These are phyloP conservation scores for Anthracocystis walkeri DNA, from an alignment of 1,284 basidiomycete genomes.

Conservation along the genomic window DNA sequence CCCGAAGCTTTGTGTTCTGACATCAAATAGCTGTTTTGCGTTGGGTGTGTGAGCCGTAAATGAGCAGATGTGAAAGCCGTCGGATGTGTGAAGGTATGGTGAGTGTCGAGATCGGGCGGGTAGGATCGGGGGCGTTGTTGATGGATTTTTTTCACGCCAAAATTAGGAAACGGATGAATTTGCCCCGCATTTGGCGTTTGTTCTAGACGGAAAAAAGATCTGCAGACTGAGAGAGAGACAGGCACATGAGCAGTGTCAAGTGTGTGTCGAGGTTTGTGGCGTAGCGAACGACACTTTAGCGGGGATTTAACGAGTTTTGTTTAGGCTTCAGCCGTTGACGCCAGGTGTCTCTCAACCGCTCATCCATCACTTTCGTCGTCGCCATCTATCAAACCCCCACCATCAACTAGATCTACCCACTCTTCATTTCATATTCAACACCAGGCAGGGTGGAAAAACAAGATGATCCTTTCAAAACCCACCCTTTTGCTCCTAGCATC, in stretches of 20 bases:
- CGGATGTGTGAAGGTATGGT: too few species aligned
- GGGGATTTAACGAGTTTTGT: constrained; percentile 2
- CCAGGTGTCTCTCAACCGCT: not conserved
- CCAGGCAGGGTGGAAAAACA: not conserved
- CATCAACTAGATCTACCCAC: not conserved
- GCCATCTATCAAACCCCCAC: not conserved
- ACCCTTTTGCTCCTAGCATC: not conserved
- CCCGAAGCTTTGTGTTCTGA: not conserved
- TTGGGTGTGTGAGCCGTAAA: not conserved
- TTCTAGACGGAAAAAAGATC: constrained; percentile 6
- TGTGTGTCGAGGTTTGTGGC: too few species aligned
- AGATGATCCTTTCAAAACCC: not conserved
- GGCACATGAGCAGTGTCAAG: constrained; percentile 3
- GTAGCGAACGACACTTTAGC: not conserved
- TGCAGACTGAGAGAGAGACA: not conserved
- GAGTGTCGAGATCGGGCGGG: not conserved
- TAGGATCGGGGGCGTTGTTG: not conserved
- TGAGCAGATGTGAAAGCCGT: too few species aligned
- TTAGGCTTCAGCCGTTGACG: not conserved
- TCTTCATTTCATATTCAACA: not conserved
- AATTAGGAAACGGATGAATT: constrained; percentile 1
- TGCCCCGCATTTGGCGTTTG: constrained; percentile 31
- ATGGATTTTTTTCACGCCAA: constrained; percentile 7
- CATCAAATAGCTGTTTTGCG: not conserved
- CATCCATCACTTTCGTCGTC: not conserved